Evolutionary conservation across 2,329 filamentous ascomycete genomes (phyloP), one percentile per base, ranked within the genome.

Genomic region (Geoglossum cookeanum): DNA sequence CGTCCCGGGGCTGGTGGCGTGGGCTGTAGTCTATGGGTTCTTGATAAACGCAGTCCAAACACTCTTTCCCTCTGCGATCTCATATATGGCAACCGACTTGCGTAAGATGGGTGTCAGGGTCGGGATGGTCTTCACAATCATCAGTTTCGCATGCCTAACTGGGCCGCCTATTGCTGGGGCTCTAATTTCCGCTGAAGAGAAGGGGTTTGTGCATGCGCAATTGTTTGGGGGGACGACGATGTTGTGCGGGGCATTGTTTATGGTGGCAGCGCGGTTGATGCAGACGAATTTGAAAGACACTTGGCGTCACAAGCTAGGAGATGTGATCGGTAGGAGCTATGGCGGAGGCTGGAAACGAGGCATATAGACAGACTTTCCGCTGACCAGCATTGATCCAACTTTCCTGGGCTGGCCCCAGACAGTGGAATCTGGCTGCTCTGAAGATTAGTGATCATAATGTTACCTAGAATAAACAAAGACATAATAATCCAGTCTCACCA

Each of bases 91-190:
- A 0, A 71, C 78, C 1, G 81, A 85, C 51, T 76, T 87, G 42
- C 73, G 78, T 22, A 75, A 86, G 65, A 81, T 89, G 37, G 86
- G 85, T 13, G 76, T 82, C 1, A 74, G 85, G 4, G 80, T 76
- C 1, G 86, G 86, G 0, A 75, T 77, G 0, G 74, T 79, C 30
- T 85, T 84, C 65, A 75, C 78, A 15, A 66, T 81, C 52, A 73
- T 81, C 58, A 75, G 79, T 1, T 69, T 88, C 35, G 83, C 80
- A 3, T 81, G 80, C 1, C 69, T 90, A 55, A 80, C 79, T 0
- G 81, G 83, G 0, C 79, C 75, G 51, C 84, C 84, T 0, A 83
- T 87, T 62, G 83, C 75, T 1, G 83, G 83, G 5, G 80, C 78
- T 9, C 72, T 85, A 30, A 71, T 84, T 6, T 65, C 66, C 13